Conservation (phyloP, 768 basidiomycete genomes). For the Cubamyces lactineus region DNA sequence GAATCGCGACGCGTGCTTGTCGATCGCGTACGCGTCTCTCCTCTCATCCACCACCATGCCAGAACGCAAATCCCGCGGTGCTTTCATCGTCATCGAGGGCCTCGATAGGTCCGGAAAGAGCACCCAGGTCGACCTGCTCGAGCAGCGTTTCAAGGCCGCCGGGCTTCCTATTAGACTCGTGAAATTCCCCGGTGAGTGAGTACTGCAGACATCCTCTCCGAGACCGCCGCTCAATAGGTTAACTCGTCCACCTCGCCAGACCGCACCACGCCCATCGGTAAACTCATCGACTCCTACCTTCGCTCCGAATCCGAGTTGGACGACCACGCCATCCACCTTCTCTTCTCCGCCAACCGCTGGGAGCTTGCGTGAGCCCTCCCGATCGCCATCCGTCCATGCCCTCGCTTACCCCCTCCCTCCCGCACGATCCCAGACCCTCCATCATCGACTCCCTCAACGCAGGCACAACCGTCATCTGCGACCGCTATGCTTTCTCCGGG, state of each 20-base stretch:
- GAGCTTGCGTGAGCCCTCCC: conserved; percentile 74
- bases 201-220: background rate
- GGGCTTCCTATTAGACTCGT: conserved; percentile 56
- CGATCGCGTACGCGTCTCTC: conserved; percentile 9
- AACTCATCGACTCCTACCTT: conserved; percentile 93
- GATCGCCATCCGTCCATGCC: background rate
- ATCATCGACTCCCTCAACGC: conserved; percentile 61
- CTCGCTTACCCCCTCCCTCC: background rate
- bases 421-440: conserved; percentile 44
- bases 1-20: conserved; percentile 11
- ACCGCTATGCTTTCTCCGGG: conserved; percentile 96
- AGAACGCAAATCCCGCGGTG: conserved; percentile 44
- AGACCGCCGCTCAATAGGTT: background rate
- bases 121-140: conserved; percentile 75
- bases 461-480: conserved; percentile 82
- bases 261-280: conserved; percentile 86
- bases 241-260: conserved; percentile 49
- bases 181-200: conserved; percentile 85
- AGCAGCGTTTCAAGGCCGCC: conserved; percentile 51
- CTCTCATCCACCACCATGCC: conserved; percentile 10
- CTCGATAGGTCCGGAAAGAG: conserved; percentile 96
- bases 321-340: conserved; percentile 88
- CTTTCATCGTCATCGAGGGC: conserved; percentile 93
- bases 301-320: conserved; percentile 84
- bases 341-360: conserved; percentile 98